Percentiles rank a stretch among this genome's conserved stretches.
phyloP scores from a whole-genome alignment of 2,329 filamentous ascomycete species.

The Penicillium sp. region DNA sequence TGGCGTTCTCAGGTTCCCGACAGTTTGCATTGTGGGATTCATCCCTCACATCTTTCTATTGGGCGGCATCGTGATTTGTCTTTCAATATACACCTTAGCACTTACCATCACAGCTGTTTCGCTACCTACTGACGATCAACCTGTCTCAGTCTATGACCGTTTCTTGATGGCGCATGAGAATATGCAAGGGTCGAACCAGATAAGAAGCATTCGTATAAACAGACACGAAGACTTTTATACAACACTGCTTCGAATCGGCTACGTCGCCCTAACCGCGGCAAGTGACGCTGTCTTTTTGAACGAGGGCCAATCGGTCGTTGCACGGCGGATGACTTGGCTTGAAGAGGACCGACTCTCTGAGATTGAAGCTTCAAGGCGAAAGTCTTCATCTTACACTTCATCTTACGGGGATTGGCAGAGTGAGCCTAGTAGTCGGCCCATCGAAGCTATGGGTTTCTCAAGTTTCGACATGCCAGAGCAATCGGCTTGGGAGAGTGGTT shows the following conservation, averaged over 20 bases:
- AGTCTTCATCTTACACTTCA: slow-evolving; percentile 13
- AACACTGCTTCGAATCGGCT: slow-evolving; percentile 79
- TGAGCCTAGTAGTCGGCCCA: slow-evolving; percentile 18
- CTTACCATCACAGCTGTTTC: slow-evolving; percentile 71
- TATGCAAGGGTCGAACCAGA: slow-evolving; percentile 85
- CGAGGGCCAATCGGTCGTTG: slow-evolving; percentile 72
- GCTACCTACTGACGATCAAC: slow-evolving; percentile 51
- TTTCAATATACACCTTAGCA: slow-evolving; percentile 72
- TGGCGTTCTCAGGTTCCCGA: slow-evolving; percentile 81
- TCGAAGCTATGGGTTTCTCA: slow-evolving; percentile 32
- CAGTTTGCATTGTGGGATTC: slow-evolving; percentile 91
- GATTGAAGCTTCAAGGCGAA: slow-evolving; percentile 55
- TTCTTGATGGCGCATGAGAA: slow-evolving; percentile 74
- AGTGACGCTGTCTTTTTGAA: slow-evolving; percentile 96
- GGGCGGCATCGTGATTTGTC: slow-evolving; percentile 71
- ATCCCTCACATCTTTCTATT: slow-evolving; percentile 90
- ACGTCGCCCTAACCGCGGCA: slow-evolving; percentile 84
- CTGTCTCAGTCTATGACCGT: slow-evolving; percentile 55
- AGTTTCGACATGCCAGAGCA: slow-evolving; percentile 35
- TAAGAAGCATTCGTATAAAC: slow-evolving; percentile 75
- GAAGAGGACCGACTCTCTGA: slow-evolving; percentile 83
- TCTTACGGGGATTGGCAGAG: slow-evolving; percentile 14
- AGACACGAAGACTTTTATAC: slow-evolving; percentile 96
- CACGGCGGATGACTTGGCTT: slow-evolving; percentile 80
- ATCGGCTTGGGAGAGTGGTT: slow-evolving; percentile 45